Conservation (phyloP, 139 green algal genomes). For the Yamagishiella unicocca region DNA sequence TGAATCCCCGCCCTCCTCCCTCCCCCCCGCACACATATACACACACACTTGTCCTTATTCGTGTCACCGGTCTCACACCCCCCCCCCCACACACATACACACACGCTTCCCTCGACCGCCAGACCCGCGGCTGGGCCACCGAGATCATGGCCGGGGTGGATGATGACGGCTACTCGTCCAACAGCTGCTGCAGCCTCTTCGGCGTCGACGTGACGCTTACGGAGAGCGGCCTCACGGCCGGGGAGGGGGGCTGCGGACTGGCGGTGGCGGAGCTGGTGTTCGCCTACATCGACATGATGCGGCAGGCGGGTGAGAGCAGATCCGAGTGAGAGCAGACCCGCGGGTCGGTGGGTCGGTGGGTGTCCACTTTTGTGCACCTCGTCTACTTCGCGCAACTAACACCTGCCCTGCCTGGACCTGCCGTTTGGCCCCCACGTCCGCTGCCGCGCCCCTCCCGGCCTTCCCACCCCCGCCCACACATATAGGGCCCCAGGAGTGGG, state of each 20-base stretch:
- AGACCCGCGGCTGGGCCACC: constrained; percentile 82
- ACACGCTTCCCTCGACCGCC: too few relatives aligned
- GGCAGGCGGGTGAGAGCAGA: constrained; percentile 57
- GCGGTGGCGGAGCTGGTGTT: constrained; percentile 81
- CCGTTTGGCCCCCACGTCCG: too few relatives aligned
- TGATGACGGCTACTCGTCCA: constrained; percentile 73
- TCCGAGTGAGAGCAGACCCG: too few relatives aligned
- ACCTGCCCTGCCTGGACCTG: too few relatives aligned
- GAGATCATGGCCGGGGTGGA: constrained; percentile 89
- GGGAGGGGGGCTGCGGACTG: constrained; percentile 76
- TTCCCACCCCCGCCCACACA: not conserved
- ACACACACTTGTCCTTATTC: too few relatives aligned
- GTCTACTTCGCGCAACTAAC: too few relatives aligned
- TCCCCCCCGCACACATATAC: not conserved
- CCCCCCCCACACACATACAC: not conserved
- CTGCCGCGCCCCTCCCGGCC: not conserved
- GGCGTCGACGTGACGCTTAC: constrained; percentile 77
- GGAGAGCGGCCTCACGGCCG: constrained; percentile 83
- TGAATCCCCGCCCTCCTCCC: not conserved
- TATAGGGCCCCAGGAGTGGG: constrained; percentile 83
- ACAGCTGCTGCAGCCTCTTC: constrained; percentile 84
- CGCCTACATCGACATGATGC: constrained; percentile 89
- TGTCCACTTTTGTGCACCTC: too few relatives aligned
- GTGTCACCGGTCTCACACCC: not conserved
- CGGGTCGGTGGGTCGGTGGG: too few relatives aligned